A percentile compares a stretch with the other conserved stretches of the same genome.
Evolutionary conservation across 306 rosid species (phyloP).

Genomic region (Pyrus bretschneideri): DNA sequence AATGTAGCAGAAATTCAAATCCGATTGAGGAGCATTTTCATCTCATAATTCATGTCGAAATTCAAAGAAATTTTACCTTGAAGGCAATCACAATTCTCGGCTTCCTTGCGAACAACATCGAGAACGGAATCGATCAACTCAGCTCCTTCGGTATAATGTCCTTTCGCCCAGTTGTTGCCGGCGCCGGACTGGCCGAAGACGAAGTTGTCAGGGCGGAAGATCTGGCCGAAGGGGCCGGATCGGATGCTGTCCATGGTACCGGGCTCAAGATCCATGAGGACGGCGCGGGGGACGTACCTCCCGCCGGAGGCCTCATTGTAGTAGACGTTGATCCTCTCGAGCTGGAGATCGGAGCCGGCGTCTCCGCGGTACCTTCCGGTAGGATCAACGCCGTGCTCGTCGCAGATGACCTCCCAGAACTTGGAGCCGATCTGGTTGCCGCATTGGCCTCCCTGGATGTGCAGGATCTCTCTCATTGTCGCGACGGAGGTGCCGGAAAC

Average conservation of each 20-base stretch:
- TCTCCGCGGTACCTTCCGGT: slow-evolving; percentile 60
- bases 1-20: neutral
- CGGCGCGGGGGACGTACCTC: slow-evolving; percentile 84
- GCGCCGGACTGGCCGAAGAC: slow-evolving; percentile 94
- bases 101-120: slow-evolving; percentile 90
- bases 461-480: slow-evolving; percentile 83
- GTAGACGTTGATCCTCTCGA: slow-evolving; percentile 83
- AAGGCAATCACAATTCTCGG: slow-evolving; percentile 86
- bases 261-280: slow-evolving; percentile 92
- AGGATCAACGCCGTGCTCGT: slow-evolving; percentile 83
- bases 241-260: slow-evolving; percentile 96
- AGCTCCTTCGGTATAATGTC: slow-evolving; percentile 93
- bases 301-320: slow-evolving; percentile 94
- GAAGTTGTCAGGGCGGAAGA: slow-evolving; percentile 86
- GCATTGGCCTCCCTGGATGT: slow-evolving; percentile 89
- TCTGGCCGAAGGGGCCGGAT: slow-evolving; percentile 87
- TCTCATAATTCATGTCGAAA: neutral
- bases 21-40: neutral
- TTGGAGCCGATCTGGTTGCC: slow-evolving; percentile 96
- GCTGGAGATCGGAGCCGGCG: slow-evolving; percentile 47
- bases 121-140: slow-evolving; percentile 85
- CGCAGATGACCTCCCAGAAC: slow-evolving; percentile 93
- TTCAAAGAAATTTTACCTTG: slow-evolving; percentile 39
- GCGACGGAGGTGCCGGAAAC: neutral
- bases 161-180: slow-evolving; percentile 92